A percentile compares a stretch with the other conserved stretches of the same genome.
These are phyloP conservation scores for Neonectria sp. DNA, from an alignment of 2,329 filamentous ascomycete species.

Conservation along the genomic window DNA sequence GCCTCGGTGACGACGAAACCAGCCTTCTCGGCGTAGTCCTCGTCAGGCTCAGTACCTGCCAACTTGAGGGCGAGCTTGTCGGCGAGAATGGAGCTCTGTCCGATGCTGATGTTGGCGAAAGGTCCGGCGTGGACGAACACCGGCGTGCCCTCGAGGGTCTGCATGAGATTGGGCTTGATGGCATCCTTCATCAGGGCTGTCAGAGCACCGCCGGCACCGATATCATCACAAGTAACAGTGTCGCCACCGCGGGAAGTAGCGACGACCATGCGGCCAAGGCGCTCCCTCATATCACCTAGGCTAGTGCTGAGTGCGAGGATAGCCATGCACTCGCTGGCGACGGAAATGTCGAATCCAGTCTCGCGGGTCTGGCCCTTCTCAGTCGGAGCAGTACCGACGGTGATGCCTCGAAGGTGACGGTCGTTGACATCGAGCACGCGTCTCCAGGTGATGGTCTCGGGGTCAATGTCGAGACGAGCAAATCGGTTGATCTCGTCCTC, in stretches of 20 bases:
- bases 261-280: slow-evolving; percentile 95
- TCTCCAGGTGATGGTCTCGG: slow-evolving; percentile 96
- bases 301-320: slow-evolving; percentile 94
- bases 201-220: slow-evolving; percentile 92
- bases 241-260: slow-evolving; percentile 89
- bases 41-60: slow-evolving; percentile 92
- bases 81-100: slow-evolving; percentile 94
- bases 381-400: slow-evolving; percentile 88
- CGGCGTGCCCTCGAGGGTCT: slow-evolving; percentile 95
- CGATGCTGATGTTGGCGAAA: slow-evolving; percentile 98
- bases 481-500: slow-evolving; percentile 90
- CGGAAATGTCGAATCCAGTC: slow-evolving; percentile 97
- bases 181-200: slow-evolving; percentile 98
- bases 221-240: slow-evolving; percentile 94
- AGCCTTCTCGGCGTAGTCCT: slow-evolving; percentile 85
- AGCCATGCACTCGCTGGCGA: slow-evolving; percentile 98
- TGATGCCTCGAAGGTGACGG: slow-evolving; percentile 90
- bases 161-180: slow-evolving; percentile 99
- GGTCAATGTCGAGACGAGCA: slow-evolving; percentile 96
- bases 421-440: slow-evolving; percentile 98
- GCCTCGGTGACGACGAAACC: slow-evolving; percentile 98
- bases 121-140: slow-evolving; percentile 98
- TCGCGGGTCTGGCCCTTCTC: slow-evolving; percentile 91
- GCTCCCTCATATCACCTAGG: slow-evolving; percentile 90
- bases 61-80: slow-evolving; percentile 97